Evolutionary conservation across 2,329 filamentous ascomycete species (phyloP).

Genomic region (Paraphaeosphaeria minitans): DNA sequence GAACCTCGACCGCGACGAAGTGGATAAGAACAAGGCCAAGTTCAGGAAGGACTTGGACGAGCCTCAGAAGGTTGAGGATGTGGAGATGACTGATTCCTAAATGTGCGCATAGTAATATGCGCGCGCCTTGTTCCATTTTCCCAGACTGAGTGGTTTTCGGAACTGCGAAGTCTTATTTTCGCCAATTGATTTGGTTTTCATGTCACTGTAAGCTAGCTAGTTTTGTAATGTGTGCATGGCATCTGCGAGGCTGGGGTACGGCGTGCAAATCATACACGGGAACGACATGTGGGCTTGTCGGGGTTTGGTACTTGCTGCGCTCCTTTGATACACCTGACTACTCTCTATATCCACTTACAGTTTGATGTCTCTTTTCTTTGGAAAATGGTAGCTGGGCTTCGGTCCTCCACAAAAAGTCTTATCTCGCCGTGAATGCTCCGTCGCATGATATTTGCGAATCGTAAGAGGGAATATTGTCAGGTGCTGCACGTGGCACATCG

Average conservation of each 20-base stretch:
- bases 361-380: not conserved
- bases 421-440: not conserved
- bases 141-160: not conserved
- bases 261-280: not conserved
- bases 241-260: not conserved
- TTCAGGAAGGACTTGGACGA: constrained; percentile 41
- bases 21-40: constrained; percentile 50
- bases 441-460: not conserved
- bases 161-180: not conserved
- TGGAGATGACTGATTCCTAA: constrained; percentile 39
- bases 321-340: constrained; percentile 7
- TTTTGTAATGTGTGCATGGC: not conserved
- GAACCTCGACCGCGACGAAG: constrained; percentile 52
- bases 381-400: not conserved
- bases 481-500: not conserved
- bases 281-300: not conserved
- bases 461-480: not conserved
- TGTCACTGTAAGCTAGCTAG: not conserved
- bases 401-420: not conserved
- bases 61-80: constrained; percentile 32
- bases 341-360: constrained; percentile 1
- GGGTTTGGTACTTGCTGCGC: not conserved
- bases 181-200: not conserved
- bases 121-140: not conserved
- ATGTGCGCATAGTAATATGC: not conserved